Evolutionary conservation across 371 early-diverging fungal species (phyloP).

Genomic region (Mucor velutinosus): DNA sequence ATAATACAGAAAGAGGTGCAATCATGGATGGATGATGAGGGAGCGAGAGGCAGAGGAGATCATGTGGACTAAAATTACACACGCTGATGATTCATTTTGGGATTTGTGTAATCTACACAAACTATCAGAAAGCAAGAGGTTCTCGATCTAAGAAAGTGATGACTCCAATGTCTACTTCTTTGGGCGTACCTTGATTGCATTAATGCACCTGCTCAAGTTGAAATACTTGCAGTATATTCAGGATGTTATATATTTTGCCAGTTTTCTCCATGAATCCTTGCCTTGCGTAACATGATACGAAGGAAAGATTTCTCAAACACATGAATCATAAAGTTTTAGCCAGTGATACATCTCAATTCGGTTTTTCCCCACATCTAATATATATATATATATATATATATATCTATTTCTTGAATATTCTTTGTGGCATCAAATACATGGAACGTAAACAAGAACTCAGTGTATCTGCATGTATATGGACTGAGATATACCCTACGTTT

Average conservation of each 20-base stretch:
- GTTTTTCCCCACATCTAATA: conserved; percentile 9
- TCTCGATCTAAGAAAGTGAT: too few relatives aligned
- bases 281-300: conserved; percentile 10
- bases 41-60: neutral
- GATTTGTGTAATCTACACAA: neutral
- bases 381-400: too few relatives aligned
- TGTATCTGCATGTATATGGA: neutral
- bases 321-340: conserved; percentile 19
- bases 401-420: too few relatives aligned
- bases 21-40: neutral
- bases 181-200: neutral
- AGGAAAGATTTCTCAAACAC: neutral
- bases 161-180: neutral
- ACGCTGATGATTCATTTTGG: neutral
- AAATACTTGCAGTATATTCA: neutral
- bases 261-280: neutral
- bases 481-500: neutral
- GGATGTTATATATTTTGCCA: neutral
- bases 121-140: neutral
- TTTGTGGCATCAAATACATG: neutral
- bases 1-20: neutral
- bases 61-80: conserved; percentile 5
- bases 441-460: neutral
- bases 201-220: neutral
- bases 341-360: neutral